Evolutionary conservation across 257 asterid species (phyloP).

Genomic region (Solanum sejunctum): DNA sequence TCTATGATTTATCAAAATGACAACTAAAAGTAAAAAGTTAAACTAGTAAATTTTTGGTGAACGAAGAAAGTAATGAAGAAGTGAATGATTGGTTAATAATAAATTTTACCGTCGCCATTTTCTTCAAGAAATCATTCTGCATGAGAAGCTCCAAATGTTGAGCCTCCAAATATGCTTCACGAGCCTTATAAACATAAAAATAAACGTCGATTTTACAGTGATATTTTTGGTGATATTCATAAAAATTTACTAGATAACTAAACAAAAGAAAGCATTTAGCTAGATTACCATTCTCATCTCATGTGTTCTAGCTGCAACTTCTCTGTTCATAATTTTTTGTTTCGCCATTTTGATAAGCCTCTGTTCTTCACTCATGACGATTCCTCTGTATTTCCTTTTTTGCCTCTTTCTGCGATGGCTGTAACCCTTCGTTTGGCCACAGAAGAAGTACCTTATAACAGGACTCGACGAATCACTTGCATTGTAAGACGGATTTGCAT

Average conservation of each 20-base stretch:
- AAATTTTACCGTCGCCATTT: background rate
- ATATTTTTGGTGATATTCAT: too few relatives aligned
- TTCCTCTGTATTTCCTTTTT: slow-evolving; percentile 3
- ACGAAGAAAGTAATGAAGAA: too few relatives aligned
- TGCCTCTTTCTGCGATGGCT: background rate
- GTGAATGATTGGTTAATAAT: background rate
- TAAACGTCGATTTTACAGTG: too few relatives aligned
- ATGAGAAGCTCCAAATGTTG: background rate
- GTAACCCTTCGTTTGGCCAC: background rate
- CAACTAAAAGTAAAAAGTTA: too few relatives aligned
- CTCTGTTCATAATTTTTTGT: background rate
- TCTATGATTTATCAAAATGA: too few relatives aligned
- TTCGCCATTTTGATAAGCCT: background rate
- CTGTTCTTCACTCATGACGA: background rate
- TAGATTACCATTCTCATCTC: background rate
- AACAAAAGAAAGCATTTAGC: background rate
- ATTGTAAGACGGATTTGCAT: background rate
- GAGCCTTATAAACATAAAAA: background rate
- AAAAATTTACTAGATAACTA: background rate
- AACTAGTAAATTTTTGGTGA: too few relatives aligned
- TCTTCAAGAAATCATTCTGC: background rate
- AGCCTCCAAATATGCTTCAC: background rate
- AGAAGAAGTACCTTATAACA: background rate
- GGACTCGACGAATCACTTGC: background rate
- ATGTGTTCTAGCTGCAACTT: slow-evolving; percentile 2